Evolutionary conservation across 495 filamentous ascomycete species (phyloP).

Genomic region (Penicillium angulare): DNA sequence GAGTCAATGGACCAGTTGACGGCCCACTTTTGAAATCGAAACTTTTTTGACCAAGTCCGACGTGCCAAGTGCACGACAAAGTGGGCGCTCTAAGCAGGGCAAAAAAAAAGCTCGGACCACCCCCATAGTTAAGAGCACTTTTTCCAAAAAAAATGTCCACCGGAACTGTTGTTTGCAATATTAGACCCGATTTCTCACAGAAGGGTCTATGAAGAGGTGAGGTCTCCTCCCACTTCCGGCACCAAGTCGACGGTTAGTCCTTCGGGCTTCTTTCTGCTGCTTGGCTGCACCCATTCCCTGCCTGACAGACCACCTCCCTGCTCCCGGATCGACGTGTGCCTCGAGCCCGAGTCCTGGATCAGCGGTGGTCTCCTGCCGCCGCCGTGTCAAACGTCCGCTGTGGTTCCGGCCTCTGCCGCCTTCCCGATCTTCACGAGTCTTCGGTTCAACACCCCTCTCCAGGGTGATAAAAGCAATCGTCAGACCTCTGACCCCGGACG

Average conservation of each 20-base stretch:
- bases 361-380: neutral
- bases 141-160: slow-evolving; percentile 1
- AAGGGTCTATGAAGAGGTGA: slow-evolving; percentile 20
- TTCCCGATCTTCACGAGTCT: too few species aligned
- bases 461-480: too few species aligned
- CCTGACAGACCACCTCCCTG: slow-evolving; percentile 9
- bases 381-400: too few species aligned
- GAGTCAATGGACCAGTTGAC: too few species aligned
- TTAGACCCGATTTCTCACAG: neutral
- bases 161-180: too few species aligned
- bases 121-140: slow-evolving; percentile 10
- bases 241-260: neutral
- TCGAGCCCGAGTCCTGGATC: neutral
- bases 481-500: too few species aligned
- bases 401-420: too few species aligned
- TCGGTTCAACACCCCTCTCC: too few species aligned
- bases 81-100: slow-evolving; percentile 16
- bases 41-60: too few species aligned
- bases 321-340: neutral
- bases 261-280: neutral
- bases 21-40: neutral
- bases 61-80: too few species aligned
- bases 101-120: slow-evolving; percentile 8
- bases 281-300: slow-evolving; percentile 1
- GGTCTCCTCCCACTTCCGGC: neutral